These are phyloP conservation scores for Saccharomyces uvarum DNA, from an alignment of 1,139 yeast species.

Conservation along the genomic window DNA sequence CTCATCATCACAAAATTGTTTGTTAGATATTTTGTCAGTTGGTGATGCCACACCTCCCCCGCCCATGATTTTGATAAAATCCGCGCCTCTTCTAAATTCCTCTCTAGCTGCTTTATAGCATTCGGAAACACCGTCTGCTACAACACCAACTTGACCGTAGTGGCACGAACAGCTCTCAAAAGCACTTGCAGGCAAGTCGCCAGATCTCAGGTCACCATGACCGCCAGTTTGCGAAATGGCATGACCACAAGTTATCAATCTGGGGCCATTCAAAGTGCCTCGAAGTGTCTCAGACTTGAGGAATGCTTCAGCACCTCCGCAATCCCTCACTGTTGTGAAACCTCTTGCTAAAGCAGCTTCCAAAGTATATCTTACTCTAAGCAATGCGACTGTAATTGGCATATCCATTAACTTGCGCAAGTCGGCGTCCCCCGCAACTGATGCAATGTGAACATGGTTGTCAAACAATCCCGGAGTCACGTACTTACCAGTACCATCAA, in stretches of 20 bases:
- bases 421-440: conserved; percentile 5
- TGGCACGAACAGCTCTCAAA: conserved; percentile 10
- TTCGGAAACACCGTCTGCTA: conserved; percentile 9
- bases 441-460: conserved; percentile 5
- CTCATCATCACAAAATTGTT: conserved; percentile 10
- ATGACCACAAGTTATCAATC: conserved; percentile 9
- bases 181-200: conserved; percentile 6
- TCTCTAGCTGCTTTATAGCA: conserved; percentile 10
- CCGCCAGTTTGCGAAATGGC: conserved; percentile 12
- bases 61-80: conserved; percentile 10
- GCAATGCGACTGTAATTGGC: conserved; percentile 5
- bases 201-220: conserved; percentile 9
- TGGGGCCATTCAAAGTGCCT: conserved; percentile 3
- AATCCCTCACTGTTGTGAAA: conserved; percentile 3
- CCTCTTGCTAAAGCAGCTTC: conserved; percentile 6
- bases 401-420: conserved; percentile 1
- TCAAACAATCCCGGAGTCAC: conserved; percentile 6
- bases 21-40: conserved; percentile 9
- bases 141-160: conserved; percentile 6
- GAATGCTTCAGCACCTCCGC: conserved; percentile 2
- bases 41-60: conserved; percentile 12
- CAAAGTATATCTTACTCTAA: conserved; percentile 4
- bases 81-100: conserved; percentile 11
- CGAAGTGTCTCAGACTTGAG: background rate
- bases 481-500: conserved; percentile 4